Conservation (phyloP, 257 asterid species). For the Mentha longifolia region DNA sequence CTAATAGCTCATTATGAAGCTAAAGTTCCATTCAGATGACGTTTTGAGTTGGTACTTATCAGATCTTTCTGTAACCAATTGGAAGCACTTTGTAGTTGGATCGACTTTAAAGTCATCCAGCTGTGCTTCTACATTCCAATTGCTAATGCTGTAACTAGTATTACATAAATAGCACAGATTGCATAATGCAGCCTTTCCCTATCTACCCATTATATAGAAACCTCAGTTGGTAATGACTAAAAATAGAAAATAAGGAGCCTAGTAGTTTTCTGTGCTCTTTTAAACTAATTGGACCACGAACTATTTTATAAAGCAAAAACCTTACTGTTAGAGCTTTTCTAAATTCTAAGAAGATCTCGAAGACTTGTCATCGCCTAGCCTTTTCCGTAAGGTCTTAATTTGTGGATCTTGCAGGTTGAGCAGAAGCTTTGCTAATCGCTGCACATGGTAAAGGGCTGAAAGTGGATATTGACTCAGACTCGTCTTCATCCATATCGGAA, state of each 20-base stretch:
- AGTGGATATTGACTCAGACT: slow-evolving; percentile 34
- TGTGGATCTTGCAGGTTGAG: slow-evolving; percentile 64
- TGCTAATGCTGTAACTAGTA: slow-evolving; percentile 5
- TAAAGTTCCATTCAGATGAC: neutral
- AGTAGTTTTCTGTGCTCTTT: slow-evolving; percentile 17
- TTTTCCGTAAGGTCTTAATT: neutral
- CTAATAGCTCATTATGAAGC: neutral
- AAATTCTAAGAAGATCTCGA: neutral
- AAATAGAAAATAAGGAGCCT: slow-evolving; percentile 12
- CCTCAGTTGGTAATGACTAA: neutral
- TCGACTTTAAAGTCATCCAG: neutral
- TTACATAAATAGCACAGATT: too few species aligned
- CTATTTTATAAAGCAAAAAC: neutral
- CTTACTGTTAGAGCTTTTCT: neutral
- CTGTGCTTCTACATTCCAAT: too few species aligned
- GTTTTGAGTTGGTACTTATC: neutral
- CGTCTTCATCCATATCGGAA: slow-evolving; percentile 36
- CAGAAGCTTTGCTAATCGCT: slow-evolving; percentile 89
- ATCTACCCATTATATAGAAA: neutral
- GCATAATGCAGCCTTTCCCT: neutral
- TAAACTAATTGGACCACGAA: neutral
- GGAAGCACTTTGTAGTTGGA: neutral
- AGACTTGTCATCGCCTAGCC: neutral
- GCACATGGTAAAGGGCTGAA: slow-evolving; percentile 80
- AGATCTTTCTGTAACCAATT: neutral